Evolutionary conservation across 169 alveolate genomes (phyloP), one percentile per base, ranked within the genome.

Genomic region (Perkinsus marinus): DNA sequence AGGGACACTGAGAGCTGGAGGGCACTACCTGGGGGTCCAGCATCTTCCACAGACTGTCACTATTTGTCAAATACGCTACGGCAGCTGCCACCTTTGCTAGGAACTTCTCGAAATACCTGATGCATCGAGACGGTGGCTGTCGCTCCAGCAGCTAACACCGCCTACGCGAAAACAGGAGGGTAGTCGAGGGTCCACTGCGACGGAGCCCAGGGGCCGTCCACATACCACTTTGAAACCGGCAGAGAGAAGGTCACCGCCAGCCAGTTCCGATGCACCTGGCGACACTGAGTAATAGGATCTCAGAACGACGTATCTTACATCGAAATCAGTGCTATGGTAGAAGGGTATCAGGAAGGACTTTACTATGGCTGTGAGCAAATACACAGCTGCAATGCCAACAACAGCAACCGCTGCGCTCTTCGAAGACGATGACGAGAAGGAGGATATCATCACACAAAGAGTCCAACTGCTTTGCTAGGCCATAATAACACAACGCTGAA

Each of bases 101-200:
- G 34, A 26, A 13, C 34, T 57, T 26, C 79, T 57, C 79, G 79
- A 57, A 57, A 30, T 57, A 57, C 34, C 79, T 57, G 79, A n/a
- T n/a, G n/a, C n/a, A n/a, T n/a, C n/a, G 34, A 16, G 79, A 26
- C 79, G 22, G 37, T 57, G 79, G 79, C 79, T 57, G 46, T 6
- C 19, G 46, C 30, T 13, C 7, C 26, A 30, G 34, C 79, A 57
- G 22, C 5, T 13, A 0, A 57, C 79, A 16, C 7, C 34, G 79
- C 37, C 34, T 95, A 96, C 9, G 98, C 98, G 68, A 96, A 96
- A 90, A 95, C 94, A 2, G 97, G 97, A 38, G 98, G 98, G 92
- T 96, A 96, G 92, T 96, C 97, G 91, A 96, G 94, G 7, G 98
- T 96, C 97, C 97, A 96, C 79, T 92, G 92, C 3, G 97, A 95